Evolutionary conservation across 805 yeast genomes (phyloP).

Genomic region (Suhomyces xylopsoci): DNA sequence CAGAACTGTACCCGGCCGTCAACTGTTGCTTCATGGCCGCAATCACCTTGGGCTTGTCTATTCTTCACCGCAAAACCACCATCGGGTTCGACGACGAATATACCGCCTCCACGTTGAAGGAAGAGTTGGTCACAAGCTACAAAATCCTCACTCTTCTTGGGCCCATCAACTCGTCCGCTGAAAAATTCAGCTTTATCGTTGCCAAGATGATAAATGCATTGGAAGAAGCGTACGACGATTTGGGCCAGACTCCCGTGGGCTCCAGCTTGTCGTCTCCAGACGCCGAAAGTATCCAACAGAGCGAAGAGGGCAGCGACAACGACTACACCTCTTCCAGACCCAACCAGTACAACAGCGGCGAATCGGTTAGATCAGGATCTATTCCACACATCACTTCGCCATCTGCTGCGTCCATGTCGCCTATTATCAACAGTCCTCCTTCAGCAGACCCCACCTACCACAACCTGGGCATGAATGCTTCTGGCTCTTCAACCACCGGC

Average conservation of each 20-base stretch:
- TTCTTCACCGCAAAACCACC: slow-evolving; percentile 17
- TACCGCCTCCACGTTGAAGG: slow-evolving; percentile 8
- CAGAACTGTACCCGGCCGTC: slow-evolving; percentile 32
- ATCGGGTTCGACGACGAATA: slow-evolving; percentile 14
- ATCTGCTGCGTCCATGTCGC: not conserved
- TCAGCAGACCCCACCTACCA: not conserved
- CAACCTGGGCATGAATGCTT: not conserved
- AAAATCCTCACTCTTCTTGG: slow-evolving; percentile 10
- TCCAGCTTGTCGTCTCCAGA: not conserved
- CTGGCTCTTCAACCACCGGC: not conserved
- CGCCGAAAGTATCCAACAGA: not conserved
- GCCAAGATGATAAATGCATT: slow-evolving; percentile 13
- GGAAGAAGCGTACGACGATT: slow-evolving; percentile 8
- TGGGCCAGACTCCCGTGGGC: not conserved
- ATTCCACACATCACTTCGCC: not conserved
- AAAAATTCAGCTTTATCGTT: slow-evolving; percentile 11
- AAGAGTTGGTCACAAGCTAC: slow-evolving; percentile 9
- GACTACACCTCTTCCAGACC: not conserved
- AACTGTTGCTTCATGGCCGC: slow-evolving; percentile 37
- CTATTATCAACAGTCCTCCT: not conserved
- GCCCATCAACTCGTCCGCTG: slow-evolving; percentile 10
- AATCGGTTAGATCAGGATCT: not conserved
- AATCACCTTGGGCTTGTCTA: slow-evolving; percentile 29
- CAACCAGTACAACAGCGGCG: not conserved
- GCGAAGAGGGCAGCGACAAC: not conserved